phyloP scores from a whole-genome alignment of 176 grass and related monocot genomes.

The Musa schizocarpa region DNA sequence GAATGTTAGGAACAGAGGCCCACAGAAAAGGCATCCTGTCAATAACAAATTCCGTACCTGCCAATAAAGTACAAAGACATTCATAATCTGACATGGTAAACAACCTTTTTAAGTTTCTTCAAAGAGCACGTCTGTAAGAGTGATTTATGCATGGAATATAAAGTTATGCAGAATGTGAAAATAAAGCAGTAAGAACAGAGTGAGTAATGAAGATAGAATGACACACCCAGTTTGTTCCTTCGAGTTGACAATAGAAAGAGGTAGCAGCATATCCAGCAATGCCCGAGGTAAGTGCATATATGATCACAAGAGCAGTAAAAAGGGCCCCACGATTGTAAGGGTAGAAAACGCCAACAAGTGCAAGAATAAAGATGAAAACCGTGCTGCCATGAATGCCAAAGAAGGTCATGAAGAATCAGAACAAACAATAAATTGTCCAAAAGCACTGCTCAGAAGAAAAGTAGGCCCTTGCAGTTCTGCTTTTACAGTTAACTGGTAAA shows the following conservation, averaged over 20 bases:
- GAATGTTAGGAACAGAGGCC: background rate
- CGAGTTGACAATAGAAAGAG: constrained; percentile 2
- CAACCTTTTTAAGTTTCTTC: background rate
- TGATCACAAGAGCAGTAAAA: constrained; percentile 1
- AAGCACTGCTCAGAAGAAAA: background rate
- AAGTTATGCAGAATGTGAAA: background rate
- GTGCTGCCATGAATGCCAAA: background rate
- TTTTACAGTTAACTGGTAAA: background rate
- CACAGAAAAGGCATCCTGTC: background rate
- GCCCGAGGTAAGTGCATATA: background rate
- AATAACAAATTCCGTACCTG: constrained; percentile 1
- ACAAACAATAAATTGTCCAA: background rate
- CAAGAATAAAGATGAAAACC: background rate
- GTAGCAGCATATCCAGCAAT: constrained; percentile 1
- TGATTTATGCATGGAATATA: background rate
- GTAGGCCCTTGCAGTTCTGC: background rate
- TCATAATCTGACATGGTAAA: background rate
- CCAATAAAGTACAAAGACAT: background rate
- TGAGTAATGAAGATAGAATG: background rate
- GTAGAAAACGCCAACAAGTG: background rate
- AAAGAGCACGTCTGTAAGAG: background rate
- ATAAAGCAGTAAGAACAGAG: background rate
- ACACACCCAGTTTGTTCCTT: background rate
- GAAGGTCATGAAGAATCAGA: background rate
- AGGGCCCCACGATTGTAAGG: background rate